Evolutionary conservation across 2,329 filamentous ascomycete species (phyloP), one percentile per base, ranked within the genome.

Genomic region (Apiospora aurea): DNA sequence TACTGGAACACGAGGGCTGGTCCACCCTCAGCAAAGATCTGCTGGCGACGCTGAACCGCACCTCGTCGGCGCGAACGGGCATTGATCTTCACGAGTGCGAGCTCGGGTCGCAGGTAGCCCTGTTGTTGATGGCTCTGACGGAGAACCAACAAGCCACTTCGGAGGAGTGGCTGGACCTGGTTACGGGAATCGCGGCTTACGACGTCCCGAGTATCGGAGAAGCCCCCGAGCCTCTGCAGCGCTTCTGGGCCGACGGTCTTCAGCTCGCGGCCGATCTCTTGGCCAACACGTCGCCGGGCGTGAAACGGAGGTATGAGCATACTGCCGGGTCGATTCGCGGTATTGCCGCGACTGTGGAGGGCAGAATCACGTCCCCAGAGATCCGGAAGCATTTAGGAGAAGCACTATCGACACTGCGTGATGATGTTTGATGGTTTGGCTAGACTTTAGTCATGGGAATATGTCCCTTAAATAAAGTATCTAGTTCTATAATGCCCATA

Each of bases 111-210:
- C 88, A 91, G 72, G 85, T 90, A 53, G 84, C 91, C 14, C 85
- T 88, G 1, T 80, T 90, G 1, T 80, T 92, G 6, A 81, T 90
- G 18, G 83, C 84, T 1, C 78, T 91, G 8, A 83, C 85, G 1
- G 88, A 91, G 76, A 79, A 81, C 46, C 84, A 86, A 0, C 79
- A 81, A 0, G 83, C 83, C 21, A 83, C 84, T 11, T 80, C 82
- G 8, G 88, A 91, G 74, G 83, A 84, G 2, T 91, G 90, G 89
- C 87, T 91, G 85, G 82, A 84, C 46, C 74, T 88, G 10, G 83
- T 91, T 46, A 89, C 86, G 2, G 78, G 79, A 0, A 84, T 87
- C 0, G 86, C 89, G 1, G 86, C 84, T 4, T 87, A 85, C 84
- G 77, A 84, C 61, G 77, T 83, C 0, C 80, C 85, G 14, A 76